phyloP scores from a whole-genome alignment of 495 filamentous ascomycete species.

The Extremus antarcticus region DNA sequence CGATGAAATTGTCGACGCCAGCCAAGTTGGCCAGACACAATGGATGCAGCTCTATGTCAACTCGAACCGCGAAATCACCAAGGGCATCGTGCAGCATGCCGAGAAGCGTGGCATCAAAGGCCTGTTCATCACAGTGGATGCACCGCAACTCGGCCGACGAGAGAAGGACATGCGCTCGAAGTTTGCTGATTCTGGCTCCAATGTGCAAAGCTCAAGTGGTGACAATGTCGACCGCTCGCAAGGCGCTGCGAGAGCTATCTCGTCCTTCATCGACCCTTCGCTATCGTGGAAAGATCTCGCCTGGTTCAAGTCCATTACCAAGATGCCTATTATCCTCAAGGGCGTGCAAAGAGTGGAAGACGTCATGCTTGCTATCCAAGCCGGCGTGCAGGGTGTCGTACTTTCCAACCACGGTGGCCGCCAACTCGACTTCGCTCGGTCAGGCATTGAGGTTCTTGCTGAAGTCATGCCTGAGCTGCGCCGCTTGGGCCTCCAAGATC shows the following conservation, averaged over 20 bases:
- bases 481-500: constrained; percentile 66
- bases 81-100: constrained; percentile 81
- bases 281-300: constrained; percentile 91
- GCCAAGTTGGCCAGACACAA: constrained; percentile 69
- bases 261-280: constrained; percentile 85
- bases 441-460: constrained; percentile 84
- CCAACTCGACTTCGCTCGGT: constrained; percentile 89
- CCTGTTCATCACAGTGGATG: constrained; percentile 97
- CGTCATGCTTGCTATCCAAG: constrained; percentile 72
- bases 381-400: constrained; percentile 81
- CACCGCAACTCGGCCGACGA: constrained; percentile 84
- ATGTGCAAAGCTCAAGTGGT: constrained; percentile 58
- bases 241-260: constrained; percentile 86
- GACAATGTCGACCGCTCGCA: constrained; percentile 69
- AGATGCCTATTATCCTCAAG: constrained; percentile 95
- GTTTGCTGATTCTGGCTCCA: constrained; percentile 75
- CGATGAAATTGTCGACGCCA: constrained; percentile 89
- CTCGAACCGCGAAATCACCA: constrained; percentile 84
- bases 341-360: constrained; percentile 95
- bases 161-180: constrained; percentile 95
- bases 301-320: constrained; percentile 85
- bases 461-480: constrained; percentile 94
- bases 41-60: constrained; percentile 99
- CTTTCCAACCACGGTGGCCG: constrained; percentile 94
- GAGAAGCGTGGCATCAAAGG: constrained; percentile 89